A percentile compares a stretch with the other conserved stretches of the same genome.
Conservation (phyloP, 1,284 basidiomycete species). For the Trichosporon faecale region DNA sequence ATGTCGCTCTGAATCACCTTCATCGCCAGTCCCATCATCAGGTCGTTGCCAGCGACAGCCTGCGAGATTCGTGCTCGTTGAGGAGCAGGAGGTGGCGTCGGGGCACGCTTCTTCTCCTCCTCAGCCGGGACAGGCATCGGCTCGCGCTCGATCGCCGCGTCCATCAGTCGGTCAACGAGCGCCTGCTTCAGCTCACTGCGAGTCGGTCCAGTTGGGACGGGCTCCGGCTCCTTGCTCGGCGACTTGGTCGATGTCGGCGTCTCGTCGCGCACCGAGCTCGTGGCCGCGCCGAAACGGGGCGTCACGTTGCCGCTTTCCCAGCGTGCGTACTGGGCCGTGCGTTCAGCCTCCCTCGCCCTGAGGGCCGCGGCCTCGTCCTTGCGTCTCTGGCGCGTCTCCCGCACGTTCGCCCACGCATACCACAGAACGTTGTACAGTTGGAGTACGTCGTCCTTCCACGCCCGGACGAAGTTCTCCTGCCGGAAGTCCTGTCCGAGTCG, state of each 20-base stretch:
- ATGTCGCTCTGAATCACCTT: slow-evolving; percentile 1
- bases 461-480: slow-evolving; percentile 74
- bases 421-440: slow-evolving; percentile 90
- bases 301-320: slow-evolving; percentile 23
- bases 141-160: slow-evolving; percentile 18
- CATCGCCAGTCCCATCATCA: background rate
- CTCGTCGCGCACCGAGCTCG: slow-evolving; percentile 25
- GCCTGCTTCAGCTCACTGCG: background rate
- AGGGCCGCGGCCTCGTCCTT: slow-evolving; percentile 26
- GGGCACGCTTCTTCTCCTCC: slow-evolving; percentile 6
- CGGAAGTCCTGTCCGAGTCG: slow-evolving; percentile 82
- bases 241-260: background rate
- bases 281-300: slow-evolving; percentile 7
- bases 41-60: background rate
- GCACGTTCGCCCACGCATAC: slow-evolving; percentile 52
- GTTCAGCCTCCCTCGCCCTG: slow-evolving; percentile 21
- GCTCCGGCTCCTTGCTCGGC: background rate
- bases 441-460: slow-evolving; percentile 92
- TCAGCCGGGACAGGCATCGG: slow-evolving; percentile 10
- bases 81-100: background rate
- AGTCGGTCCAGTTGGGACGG: background rate
- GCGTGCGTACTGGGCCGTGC: slow-evolving; percentile 23
- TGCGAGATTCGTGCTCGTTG: background rate
- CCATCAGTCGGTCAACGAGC: slow-evolving; percentile 16
- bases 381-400: slow-evolving; percentile 34